Percentiles rank a stretch among this genome's conserved stretches.
phyloP scores from a whole-genome alignment of 129 eudicot species.

The Gnaphalium uliginosum region DNA sequence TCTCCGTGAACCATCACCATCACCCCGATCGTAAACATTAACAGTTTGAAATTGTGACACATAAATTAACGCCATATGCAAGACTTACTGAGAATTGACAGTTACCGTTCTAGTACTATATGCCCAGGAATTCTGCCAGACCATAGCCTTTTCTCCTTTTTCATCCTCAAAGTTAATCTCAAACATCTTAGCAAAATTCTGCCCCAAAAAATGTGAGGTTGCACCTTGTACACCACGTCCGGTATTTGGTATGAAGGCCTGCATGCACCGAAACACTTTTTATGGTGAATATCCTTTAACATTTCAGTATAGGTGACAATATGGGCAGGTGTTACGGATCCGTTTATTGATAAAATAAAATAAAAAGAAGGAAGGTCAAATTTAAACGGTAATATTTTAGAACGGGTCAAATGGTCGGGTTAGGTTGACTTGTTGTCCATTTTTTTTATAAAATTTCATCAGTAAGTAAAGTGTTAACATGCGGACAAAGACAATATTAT shows the following conservation, averaged over 20 bases:
- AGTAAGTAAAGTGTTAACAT: too few species aligned
- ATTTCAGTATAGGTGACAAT: not conserved
- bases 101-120: slow-evolving; percentile 80
- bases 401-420: too few species aligned
- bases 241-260: slow-evolving; percentile 82
- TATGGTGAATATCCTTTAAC: not conserved
- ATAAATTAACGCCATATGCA: not conserved
- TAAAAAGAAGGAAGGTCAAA: too few species aligned
- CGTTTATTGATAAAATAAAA: too few species aligned
- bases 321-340: too few species aligned
- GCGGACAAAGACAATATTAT: too few species aligned
- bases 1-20: slow-evolving; percentile 97
- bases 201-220: slow-evolving; percentile 92
- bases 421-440: too few species aligned
- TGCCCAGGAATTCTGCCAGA: slow-evolving; percentile 95
- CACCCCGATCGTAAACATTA: slow-evolving; percentile 59
- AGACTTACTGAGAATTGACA: not conserved
- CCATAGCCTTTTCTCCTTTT: slow-evolving; percentile 57
- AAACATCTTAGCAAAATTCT: slow-evolving; percentile 86
- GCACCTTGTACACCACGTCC: slow-evolving; percentile 97
- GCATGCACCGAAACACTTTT: not conserved
- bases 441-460: too few species aligned
- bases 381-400: too few species aligned
- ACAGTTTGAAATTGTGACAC: not conserved
- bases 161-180: slow-evolving; percentile 73